Evolutionary conservation across 169 alveolate genomes (phyloP), one percentile per base, ranked within the genome.

Genomic region (Blepharisma undulans): DNA sequence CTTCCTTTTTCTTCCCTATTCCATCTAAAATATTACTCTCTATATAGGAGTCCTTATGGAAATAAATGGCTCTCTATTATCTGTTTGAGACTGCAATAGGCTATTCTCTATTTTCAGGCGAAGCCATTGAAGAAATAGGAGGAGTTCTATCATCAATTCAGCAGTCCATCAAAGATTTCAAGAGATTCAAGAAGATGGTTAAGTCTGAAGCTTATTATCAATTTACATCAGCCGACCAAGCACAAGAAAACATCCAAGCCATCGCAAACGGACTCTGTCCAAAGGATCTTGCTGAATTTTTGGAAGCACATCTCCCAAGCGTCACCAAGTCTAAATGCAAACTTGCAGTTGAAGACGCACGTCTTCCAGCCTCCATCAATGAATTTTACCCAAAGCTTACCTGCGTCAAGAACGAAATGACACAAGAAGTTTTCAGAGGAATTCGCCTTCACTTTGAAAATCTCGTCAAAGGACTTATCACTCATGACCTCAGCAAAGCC

Each of bases 71-170:
- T 66, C 48, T 36, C 33, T 92, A 60, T 92, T 91, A 72, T 84
- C 93, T 98, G 76, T 98, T 95, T 93, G 99, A 98, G 89, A 97
- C 99, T 79, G 99, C 99, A 61, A 97, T 99, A 22, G 99, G 99
- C 34, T 98, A 98, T 89, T 97, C 98, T 72, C 96, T 98, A 60
- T 98, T 97, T 93, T 96, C 95, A 90, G 96, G 97, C 25, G 97
- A 97, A 88, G 97, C 98, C 30, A 97, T 97, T 96, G 99, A 98
- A 66, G 99, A 98, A 94, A 96, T 98, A 16, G 99, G 98, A 48
- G 97, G 78, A 90, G 94, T 92, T 88, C 79, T 89, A 84, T 95
- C 94, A 84, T 89, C 97, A 82, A 93, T 98, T 89, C 98, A 98
- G 90, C 97, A 96, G 88, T 93, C 98, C 72, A 92, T 97, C 72